Percentiles rank a stretch among this genome's conserved stretches.
phyloP scores from a whole-genome alignment of 257 asterid species.

The Thymus quinquecostatus region DNA sequence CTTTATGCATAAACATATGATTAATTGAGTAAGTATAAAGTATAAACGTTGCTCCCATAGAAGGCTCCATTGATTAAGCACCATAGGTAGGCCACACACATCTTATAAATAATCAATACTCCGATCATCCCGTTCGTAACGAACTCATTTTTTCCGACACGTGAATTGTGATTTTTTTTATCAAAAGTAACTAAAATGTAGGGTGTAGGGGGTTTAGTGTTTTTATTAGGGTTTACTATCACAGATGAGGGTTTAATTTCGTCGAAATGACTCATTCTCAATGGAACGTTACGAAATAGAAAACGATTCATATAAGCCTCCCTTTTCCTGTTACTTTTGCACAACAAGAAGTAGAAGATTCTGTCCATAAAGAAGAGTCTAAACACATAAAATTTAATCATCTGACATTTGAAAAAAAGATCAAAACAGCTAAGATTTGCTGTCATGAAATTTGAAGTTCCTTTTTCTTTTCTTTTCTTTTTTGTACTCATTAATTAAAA shows the following conservation, averaged over 20 bases:
- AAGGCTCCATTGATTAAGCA: constrained; percentile 40
- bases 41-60: constrained; percentile 28
- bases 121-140: no score
- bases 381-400: constrained; percentile 42
- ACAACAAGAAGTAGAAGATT: constrained; percentile 62
- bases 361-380: constrained; percentile 59
- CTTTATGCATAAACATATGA: constrained; percentile 29
- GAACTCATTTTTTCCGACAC: no score
- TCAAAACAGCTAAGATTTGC: constrained; percentile 63
- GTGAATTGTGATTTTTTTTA: no score
- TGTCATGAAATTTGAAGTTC: constrained; percentile 46
- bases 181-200: no score
- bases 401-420: constrained; percentile 47
- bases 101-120: neutral
- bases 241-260: no score
- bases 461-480: neutral
- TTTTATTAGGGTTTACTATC: no score
- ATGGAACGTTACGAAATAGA: no score
- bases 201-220: no score
- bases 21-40: constrained; percentile 31
- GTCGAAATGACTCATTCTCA: no score
- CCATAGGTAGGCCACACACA: constrained; percentile 22
- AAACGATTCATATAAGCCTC: neutral
- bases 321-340: constrained; percentile 33
- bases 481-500: neutral